Conservation (phyloP, 768 basidiomycete genomes). For the Leccinellum rugosiceps region DNA sequence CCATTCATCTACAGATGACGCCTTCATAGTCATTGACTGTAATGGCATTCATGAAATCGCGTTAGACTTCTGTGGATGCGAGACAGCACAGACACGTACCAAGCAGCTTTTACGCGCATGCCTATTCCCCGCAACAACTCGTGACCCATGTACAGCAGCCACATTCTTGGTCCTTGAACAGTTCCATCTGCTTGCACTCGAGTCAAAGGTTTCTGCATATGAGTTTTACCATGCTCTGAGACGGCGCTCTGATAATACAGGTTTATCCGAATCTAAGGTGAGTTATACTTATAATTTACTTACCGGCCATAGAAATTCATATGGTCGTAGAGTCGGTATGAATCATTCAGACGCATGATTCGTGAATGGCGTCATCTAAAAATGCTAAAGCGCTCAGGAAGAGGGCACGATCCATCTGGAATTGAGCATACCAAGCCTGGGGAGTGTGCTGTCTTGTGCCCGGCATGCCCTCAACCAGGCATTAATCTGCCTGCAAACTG, state of each 20-base stretch:
- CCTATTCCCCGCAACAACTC: constrained; percentile 31
- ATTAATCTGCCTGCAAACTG: neutral
- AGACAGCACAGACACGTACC: constrained; percentile 5
- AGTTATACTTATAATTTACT: no score
- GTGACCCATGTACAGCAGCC: constrained; percentile 23
- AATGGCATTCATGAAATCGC: constrained; percentile 22
- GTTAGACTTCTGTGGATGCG: constrained; percentile 32
- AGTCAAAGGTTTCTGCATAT: constrained; percentile 31
- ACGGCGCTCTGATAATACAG: neutral
- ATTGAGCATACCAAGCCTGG: neutral
- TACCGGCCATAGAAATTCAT: neutral
- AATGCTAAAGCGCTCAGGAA: neutral
- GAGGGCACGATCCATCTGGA: neutral
- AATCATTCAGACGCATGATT: neutral
- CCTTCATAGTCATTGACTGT: constrained; percentile 25
- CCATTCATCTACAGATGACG: no score
- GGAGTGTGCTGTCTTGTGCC: neutral
- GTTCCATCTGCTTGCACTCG: constrained; percentile 33
- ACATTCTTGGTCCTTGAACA: neutral
- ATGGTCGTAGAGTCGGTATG: no score
- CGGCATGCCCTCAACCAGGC: neutral
- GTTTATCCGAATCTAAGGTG: neutral
- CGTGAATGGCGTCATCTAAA: neutral
- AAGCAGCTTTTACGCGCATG: constrained; percentile 32
- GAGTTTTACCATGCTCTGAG: constrained; percentile 32